These are phyloP conservation scores for Platismatia glauca DNA, from an alignment of 495 filamentous ascomycete genomes.

Conservation along the genomic window DNA sequence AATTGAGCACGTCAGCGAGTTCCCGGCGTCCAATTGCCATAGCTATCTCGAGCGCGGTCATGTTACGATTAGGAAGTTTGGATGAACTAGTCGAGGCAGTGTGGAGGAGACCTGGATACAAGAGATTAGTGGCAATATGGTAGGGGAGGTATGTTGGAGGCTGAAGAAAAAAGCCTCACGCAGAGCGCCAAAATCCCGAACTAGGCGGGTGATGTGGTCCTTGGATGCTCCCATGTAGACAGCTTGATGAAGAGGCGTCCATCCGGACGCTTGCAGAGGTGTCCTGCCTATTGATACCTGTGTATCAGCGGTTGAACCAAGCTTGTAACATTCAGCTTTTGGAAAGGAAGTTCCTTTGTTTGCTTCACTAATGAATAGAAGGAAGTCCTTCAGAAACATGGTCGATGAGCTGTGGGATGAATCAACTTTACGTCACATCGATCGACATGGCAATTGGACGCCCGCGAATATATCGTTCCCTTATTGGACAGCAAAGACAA, in stretches of 20 bases:
- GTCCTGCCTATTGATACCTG: conserved; percentile 2
- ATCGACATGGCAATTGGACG: conserved; percentile 1
- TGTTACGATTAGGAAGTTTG: conserved; percentile 4
- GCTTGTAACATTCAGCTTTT: neutral
- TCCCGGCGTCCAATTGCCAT: conserved; percentile 4
- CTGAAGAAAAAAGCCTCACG: conserved; percentile 1
- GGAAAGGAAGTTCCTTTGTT: neutral
- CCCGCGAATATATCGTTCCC: neutral
- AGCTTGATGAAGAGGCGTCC: conserved; percentile 3
- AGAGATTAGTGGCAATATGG: conserved; percentile 3
- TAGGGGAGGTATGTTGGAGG: neutral
- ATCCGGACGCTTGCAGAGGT: conserved; percentile 5
- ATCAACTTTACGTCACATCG: neutral
- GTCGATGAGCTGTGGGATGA: no score
- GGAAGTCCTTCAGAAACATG: no score
- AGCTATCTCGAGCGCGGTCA: conserved; percentile 4
- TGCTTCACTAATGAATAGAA: no score
- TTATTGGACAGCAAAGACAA: neutral
- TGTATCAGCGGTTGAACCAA: conserved; percentile 3
- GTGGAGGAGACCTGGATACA: neutral
- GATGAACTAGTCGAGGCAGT: neutral
- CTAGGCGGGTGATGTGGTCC: conserved; percentile 1
- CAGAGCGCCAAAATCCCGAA: conserved; percentile 2
- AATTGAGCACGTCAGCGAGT: conserved; percentile 1
- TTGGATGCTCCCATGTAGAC: conserved; percentile 4